phyloP scores from a whole-genome alignment of 768 basidiomycete species.

The Rhodotorula graminis region DNA sequence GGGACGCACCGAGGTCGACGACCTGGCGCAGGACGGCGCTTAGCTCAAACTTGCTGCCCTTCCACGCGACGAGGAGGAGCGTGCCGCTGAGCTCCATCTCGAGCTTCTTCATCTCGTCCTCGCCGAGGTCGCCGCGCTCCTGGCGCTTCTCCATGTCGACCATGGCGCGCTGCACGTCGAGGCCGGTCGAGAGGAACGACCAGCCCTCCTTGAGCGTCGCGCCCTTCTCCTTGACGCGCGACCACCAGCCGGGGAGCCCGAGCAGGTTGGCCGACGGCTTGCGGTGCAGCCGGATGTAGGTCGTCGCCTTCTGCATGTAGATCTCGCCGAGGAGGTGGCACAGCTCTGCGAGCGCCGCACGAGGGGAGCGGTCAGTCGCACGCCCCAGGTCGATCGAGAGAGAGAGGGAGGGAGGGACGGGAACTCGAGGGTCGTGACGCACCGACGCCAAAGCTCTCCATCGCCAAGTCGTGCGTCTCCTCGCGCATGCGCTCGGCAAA shows the following conservation, averaged over 20 bases:
- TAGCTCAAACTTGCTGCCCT: slow-evolving; percentile 92
- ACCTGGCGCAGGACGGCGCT: slow-evolving; percentile 78
- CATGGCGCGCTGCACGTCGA: slow-evolving; percentile 75
- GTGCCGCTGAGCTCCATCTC: slow-evolving; percentile 93
- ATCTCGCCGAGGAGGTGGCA: slow-evolving; percentile 48
- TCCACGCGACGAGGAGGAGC: slow-evolving; percentile 93
- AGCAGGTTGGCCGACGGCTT: slow-evolving; percentile 57
- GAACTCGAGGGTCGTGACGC: too few species aligned
- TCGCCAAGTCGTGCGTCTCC: slow-evolving; percentile 90
- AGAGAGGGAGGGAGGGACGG: too few species aligned
- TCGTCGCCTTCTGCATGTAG: slow-evolving; percentile 81
- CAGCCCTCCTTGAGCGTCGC: slow-evolving; percentile 80
- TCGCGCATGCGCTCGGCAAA: slow-evolving; percentile 71
- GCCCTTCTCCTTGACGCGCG: slow-evolving; percentile 89
- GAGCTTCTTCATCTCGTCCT: slow-evolving; percentile 76
- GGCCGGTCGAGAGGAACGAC: slow-evolving; percentile 92
- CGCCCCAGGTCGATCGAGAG: neutral
- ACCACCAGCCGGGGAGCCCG: slow-evolving; percentile 71
- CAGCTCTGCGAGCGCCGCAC: slow-evolving; percentile 25
- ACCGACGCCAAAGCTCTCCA: slow-evolving; percentile 97
- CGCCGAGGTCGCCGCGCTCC: slow-evolving; percentile 76
- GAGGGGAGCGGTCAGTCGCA: neutral
- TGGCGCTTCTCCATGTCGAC: slow-evolving; percentile 88
- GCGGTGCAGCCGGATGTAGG: slow-evolving; percentile 82
- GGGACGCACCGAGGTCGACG: slow-evolving; percentile 27